These are phyloP conservation scores for Leccinum fibrillosum DNA, from an alignment of 768 basidiomycete species.

Conservation along the genomic window DNA sequence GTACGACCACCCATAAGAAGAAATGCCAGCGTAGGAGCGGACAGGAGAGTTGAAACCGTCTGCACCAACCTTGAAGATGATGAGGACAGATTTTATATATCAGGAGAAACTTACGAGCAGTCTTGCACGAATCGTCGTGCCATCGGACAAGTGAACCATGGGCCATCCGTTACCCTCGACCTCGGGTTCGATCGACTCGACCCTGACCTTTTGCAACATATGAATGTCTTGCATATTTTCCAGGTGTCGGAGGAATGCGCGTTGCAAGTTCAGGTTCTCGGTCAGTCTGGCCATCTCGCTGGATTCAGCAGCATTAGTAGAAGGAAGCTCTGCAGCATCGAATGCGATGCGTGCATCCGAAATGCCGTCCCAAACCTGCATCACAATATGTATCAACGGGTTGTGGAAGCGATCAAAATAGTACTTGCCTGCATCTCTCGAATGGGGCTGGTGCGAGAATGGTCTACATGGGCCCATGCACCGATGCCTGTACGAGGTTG, in stretches of 20 bases:
- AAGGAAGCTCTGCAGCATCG: constrained; percentile 44
- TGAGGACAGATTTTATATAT: not conserved
- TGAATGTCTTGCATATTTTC: constrained; percentile 49
- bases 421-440: constrained; percentile 78
- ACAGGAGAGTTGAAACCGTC: constrained; percentile 97
- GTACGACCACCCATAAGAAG: constrained; percentile 90
- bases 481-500: constrained; percentile 57
- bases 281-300: constrained; percentile 77
- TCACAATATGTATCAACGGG: constrained; percentile 1
- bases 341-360: constrained; percentile 79
- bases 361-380: constrained; percentile 88
- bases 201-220: constrained; percentile 71
- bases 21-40: constrained; percentile 77
- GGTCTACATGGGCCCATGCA: constrained; percentile 78
- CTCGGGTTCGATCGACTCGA: constrained; percentile 58
- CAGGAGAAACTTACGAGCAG: constrained; percentile 55
- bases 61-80: constrained; percentile 70
- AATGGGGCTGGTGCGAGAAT: constrained; percentile 62
- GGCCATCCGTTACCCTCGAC: constrained; percentile 69
- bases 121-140: constrained; percentile 61
- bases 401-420: not conserved
- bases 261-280: constrained; percentile 92
- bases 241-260: constrained; percentile 70
- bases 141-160: constrained; percentile 68
- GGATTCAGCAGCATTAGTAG: constrained; percentile 26